Base-by-base conservation (phyloP, 2,329 filamentous ascomycete species). In the Pseudogymnoascus sp. region DNA sequence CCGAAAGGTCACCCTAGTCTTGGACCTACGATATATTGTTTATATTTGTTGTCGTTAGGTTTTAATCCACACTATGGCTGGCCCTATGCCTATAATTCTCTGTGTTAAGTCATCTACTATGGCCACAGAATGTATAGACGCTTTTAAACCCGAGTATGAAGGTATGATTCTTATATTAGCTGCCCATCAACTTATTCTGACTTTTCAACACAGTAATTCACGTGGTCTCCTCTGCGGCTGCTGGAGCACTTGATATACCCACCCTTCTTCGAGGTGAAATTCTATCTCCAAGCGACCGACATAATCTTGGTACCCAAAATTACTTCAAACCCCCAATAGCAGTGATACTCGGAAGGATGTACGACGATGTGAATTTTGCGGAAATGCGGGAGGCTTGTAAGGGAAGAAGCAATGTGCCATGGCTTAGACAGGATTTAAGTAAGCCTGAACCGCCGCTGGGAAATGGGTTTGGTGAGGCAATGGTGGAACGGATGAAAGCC, bases 391-490 rank as follows among this genome's bases (percentile, higher is more conserved):
- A 64, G 15, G 63, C 61, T 2, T 64, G 60, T 58, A 60, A 61
- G 21, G 65, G 65, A 13, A 58, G 59, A 12, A 64, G 62, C 61
- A 59, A 62, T 27, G 62, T 68, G 2, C 66, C 66, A 25, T 68
- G 65, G 65, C 60, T 68, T 41, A 63, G 62, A 59, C 65, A 65
- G 13, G 65, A 68, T 64, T 33, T 60, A 25, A 62, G 59, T 31
- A 59, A 64, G 10, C 63, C 65, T 4, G 64, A 58, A 21, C 64
- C 64, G n/a, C 63, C 65, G 12, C 35, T 67, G 2, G 66, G 65
- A 15, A 65, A 65, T 10, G 62, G 62, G 27, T 66, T 66, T 63
- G 63, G 61, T n/a, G 60, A 66, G 27, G 60, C 60, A 35, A 65
- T 67, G 33, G 65, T 65, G 61, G 17, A 39, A 59, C 61, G 65